A percentile compares a stretch with the other conserved stretches of the same genome.
These are phyloP conservation scores for Trypanosoma melophagium DNA, from an alignment of 208 protist species.

Conservation along the genomic window DNA sequence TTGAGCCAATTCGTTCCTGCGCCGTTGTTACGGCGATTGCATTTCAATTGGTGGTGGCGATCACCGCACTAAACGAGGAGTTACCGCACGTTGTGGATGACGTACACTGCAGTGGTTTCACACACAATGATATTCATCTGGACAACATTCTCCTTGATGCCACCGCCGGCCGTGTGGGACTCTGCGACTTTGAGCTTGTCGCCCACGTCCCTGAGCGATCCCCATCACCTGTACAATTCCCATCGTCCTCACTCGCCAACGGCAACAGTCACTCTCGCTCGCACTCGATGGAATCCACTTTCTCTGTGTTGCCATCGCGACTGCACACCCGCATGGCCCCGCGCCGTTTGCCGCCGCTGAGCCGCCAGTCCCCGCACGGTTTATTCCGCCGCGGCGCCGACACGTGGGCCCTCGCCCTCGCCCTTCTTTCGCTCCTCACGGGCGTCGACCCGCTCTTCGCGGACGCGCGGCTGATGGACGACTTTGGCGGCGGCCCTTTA, in stretches of 20 bases:
- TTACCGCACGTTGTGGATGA: conserved; percentile 44
- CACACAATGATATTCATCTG: conserved; percentile 85
- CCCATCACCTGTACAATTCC: not conserved
- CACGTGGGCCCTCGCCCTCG: conserved; percentile 66
- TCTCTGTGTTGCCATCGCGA: too few species aligned
- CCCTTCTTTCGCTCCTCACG: conserved; percentile 66
- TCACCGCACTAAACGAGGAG: conserved; percentile 51
- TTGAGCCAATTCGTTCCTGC: conserved; percentile 40
- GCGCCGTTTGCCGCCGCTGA: conserved; percentile 55
- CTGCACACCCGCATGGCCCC: not conserved
- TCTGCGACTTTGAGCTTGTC: conserved; percentile 90
- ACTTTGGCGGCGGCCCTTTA: conserved; percentile 75
- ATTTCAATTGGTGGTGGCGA: conserved; percentile 68
- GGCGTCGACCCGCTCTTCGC: conserved; percentile 80
- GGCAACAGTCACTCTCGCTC: too few species aligned
- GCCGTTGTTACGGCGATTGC: conserved; percentile 50
- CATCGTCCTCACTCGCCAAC: too few species aligned
- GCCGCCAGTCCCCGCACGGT: conserved; percentile 64
- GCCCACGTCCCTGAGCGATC: conserved; percentile 28
- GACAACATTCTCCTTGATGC: conserved; percentile 70
- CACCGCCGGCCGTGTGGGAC: conserved; percentile 40
- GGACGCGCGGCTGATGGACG: conserved; percentile 50
- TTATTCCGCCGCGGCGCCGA: conserved; percentile 59
- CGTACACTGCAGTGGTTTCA: conserved; percentile 46
- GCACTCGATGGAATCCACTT: too few species aligned